Conservation (phyloP, 2,329 filamentous ascomycete genomes). For the Calonectria fujianensis region DNA sequence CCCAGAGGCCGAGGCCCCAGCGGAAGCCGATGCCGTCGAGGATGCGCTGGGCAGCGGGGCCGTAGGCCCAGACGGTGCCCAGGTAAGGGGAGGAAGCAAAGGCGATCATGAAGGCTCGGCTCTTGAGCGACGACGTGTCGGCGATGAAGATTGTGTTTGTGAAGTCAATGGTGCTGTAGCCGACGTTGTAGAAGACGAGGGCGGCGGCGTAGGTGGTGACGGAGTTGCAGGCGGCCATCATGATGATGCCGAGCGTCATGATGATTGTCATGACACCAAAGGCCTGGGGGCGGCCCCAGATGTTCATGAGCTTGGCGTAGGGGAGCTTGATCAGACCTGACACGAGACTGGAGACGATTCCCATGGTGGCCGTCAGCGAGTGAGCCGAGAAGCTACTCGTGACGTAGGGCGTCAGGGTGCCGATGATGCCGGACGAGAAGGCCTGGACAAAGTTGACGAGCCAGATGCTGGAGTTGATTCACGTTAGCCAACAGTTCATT, state of each 20-base stretch:
- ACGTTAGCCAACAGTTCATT: neutral
- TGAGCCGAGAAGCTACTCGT: constrained; percentile 70
- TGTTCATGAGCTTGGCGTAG: constrained; percentile 63
- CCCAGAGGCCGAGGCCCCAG: constrained; percentile 81
- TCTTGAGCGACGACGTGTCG: constrained; percentile 57
- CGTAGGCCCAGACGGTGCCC: constrained; percentile 78
- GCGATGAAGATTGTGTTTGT: constrained; percentile 58
- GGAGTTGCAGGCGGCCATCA: constrained; percentile 75
- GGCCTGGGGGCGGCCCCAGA: constrained; percentile 62
- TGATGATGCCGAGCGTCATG: constrained; percentile 66
- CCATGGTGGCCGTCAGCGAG: constrained; percentile 70
- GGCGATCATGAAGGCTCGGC: constrained; percentile 58
- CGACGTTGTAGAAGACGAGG: constrained; percentile 76
- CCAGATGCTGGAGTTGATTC: constrained; percentile 60
- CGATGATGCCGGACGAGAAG: constrained; percentile 62
- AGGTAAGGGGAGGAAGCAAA: constrained; percentile 77
- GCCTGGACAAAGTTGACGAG: constrained; percentile 69
- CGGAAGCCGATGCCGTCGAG: constrained; percentile 75
- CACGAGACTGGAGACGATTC: constrained; percentile 64
- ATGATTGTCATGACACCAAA: constrained; percentile 58
- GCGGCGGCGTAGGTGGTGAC: constrained; percentile 66
- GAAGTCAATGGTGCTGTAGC: constrained; percentile 59
- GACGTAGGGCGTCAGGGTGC: constrained; percentile 65
- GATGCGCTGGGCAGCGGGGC: constrained; percentile 73
- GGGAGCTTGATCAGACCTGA: constrained; percentile 54